A percentile compares a stretch with the other conserved stretches of the same genome.
Evolutionary conservation across 2,329 filamentous ascomycete genomes (phyloP).

Genomic region (Pseudogymnoascus sp.): DNA sequence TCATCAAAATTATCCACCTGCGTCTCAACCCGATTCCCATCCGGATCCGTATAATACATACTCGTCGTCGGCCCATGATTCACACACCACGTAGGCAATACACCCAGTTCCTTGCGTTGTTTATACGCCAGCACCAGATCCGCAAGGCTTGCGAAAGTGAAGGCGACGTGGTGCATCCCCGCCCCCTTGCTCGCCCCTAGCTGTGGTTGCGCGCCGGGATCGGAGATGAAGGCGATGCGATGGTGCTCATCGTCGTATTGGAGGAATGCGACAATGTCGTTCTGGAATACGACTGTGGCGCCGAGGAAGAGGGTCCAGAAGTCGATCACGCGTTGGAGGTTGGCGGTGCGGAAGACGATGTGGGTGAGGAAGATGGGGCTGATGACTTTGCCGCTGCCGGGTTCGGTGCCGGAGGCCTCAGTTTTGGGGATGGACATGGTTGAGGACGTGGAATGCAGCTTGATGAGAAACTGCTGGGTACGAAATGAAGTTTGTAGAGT

Average conservation of each 20-base stretch:
- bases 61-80: slow-evolving; percentile 42
- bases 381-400: slow-evolving; percentile 8
- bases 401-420: neutral
- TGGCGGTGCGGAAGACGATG: slow-evolving; percentile 25
- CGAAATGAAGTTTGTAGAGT: neutral
- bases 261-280: slow-evolving; percentile 31
- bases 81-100: slow-evolving; percentile 36
- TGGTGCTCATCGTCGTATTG: slow-evolving; percentile 43
- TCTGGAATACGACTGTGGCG: slow-evolving; percentile 25
- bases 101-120: slow-evolving; percentile 30
- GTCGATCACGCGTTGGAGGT: slow-evolving; percentile 27
- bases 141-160: slow-evolving; percentile 31
- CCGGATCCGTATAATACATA: slow-evolving; percentile 44
- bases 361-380: slow-evolving; percentile 20
- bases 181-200: neutral
- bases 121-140: slow-evolving; percentile 33
- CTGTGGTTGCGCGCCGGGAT: slow-evolving; percentile 24
- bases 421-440: slow-evolving; percentile 16
- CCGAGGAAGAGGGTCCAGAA: slow-evolving; percentile 35
- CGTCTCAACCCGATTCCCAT: slow-evolving; percentile 41
- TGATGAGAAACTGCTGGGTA: neutral
- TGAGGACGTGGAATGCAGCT: neutral
- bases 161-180: slow-evolving; percentile 38
- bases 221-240: slow-evolving; percentile 35
- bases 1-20: slow-evolving; percentile 40